Evolutionary conservation across 2,329 filamentous ascomycete genomes (phyloP).

Genomic region (Botrytis elliptica): DNA sequence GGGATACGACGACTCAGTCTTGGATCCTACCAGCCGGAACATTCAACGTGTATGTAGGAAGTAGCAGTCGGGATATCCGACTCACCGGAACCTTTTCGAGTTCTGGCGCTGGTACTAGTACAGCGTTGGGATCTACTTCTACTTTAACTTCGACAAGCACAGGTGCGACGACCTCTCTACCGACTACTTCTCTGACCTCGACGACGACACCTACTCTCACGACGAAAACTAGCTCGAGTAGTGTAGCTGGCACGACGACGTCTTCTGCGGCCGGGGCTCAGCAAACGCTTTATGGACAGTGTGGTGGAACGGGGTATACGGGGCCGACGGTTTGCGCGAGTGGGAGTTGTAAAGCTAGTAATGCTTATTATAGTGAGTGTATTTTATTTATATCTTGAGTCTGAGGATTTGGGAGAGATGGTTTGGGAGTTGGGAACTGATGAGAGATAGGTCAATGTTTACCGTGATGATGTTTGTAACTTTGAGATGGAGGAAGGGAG

Average conservation of each 20-base stretch:
- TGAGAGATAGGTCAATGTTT: background rate
- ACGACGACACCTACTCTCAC: background rate
- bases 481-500: background rate
- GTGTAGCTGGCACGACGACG: background rate
- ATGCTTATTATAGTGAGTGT: conserved; percentile 28
- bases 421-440: background rate
- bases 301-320: conserved; percentile 28
- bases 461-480: background rate
- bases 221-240: background rate
- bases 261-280: background rate
- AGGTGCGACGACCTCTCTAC: background rate
- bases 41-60: conserved; percentile 31
- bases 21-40: conserved; percentile 49
- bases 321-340: conserved; percentile 27
- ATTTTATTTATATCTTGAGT: no score
- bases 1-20: conserved; percentile 58
- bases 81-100: conserved; percentile 24
- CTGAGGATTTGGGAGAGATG: background rate
- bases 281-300: conserved; percentile 29
- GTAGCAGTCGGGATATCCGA: conserved; percentile 35
- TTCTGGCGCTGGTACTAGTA: background rate
- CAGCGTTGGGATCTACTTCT: background rate
- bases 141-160: background rate
- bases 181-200: background rate
- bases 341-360: conserved; percentile 27